phyloP scores from a whole-genome alignment of 2,329 filamentous ascomycete genomes.

The Xylariales sp. region DNA sequence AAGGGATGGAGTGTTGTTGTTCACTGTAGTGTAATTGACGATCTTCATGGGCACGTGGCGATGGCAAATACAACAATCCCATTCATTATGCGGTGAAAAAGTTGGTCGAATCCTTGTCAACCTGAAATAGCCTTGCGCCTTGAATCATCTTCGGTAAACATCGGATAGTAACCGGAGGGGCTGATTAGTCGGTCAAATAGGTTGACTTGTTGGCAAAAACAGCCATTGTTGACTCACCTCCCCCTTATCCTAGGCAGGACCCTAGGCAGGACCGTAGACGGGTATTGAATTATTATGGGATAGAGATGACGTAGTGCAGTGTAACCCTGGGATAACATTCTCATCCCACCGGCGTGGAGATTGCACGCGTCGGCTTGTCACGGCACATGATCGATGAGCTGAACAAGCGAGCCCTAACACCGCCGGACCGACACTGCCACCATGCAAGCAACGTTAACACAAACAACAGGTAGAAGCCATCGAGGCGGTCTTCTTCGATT shows the following conservation, averaged over 20 bases:
- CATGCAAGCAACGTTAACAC: background rate
- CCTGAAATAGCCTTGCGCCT: constrained; percentile 4
- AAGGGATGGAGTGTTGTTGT: constrained; percentile 3
- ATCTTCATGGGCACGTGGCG: constrained; percentile 24
- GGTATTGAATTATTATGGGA: background rate
- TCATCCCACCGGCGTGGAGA: background rate
- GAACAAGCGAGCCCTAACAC: background rate
- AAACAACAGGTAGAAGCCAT: constrained; percentile 10
- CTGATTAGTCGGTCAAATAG: constrained; percentile 6
- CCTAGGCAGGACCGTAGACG: too few species aligned
- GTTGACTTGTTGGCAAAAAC: background rate
- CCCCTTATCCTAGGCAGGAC: background rate
- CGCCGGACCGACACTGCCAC: background rate
- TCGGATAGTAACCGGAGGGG: too few species aligned
- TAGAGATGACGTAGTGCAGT: background rate
- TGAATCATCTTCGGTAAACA: background rate
- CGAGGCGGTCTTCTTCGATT: constrained; percentile 61
- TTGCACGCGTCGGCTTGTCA: constrained; percentile 15
- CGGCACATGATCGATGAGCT: constrained; percentile 7
- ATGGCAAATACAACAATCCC: background rate
- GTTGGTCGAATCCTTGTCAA: constrained; percentile 2
- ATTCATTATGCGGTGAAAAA: constrained; percentile 20
- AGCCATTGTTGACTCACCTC: constrained; percentile 12
- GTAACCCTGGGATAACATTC: constrained; percentile 7
- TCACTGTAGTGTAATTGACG: background rate